phyloP scores from a whole-genome alignment of 2,329 filamentous ascomycete species.

The Stagonosporopsis vannaccii region DNA sequence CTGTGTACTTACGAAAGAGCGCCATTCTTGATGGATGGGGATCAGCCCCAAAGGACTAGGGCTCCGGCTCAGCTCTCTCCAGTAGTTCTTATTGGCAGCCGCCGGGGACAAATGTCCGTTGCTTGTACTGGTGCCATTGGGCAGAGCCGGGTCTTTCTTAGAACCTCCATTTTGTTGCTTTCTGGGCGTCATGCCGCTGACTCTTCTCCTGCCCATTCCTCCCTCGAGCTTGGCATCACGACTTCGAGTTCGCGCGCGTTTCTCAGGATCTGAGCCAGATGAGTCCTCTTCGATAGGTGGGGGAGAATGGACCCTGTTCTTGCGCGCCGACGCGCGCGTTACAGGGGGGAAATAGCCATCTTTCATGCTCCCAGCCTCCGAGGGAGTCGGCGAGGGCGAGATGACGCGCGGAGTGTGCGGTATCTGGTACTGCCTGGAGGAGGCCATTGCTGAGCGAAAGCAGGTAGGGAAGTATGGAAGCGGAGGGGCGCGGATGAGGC shows the following conservation, averaged over 20 bases:
- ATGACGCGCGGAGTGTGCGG: constrained; percentile 87
- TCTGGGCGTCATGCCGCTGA: constrained; percentile 62
- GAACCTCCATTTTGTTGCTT: constrained; percentile 46
- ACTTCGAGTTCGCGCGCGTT: constrained; percentile 72
- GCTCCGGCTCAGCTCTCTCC: constrained; percentile 88
- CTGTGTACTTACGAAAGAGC: constrained; percentile 71
- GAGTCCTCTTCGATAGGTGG: constrained; percentile 68
- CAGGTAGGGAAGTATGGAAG: constrained; percentile 65
- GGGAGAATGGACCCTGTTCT: constrained; percentile 66
- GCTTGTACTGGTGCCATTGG: constrained; percentile 45
- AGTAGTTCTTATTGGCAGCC: constrained; percentile 72
- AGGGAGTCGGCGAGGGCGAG: constrained; percentile 76
- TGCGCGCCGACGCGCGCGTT: constrained; percentile 76
- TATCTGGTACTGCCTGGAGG: constrained; percentile 64
- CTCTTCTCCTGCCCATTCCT: constrained; percentile 50
- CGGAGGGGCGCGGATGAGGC: constrained; percentile 63
- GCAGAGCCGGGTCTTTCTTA: constrained; percentile 53
- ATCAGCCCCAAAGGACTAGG: constrained; percentile 94
- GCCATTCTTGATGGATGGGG: constrained; percentile 91
- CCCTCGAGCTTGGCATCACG: constrained; percentile 67
- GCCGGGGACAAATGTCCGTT: constrained; percentile 76
- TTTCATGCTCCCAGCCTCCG: constrained; percentile 53
- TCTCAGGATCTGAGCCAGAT: constrained; percentile 62
- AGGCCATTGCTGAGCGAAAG: constrained; percentile 50
- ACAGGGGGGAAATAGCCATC: constrained; percentile 75